Conservation (phyloP, 768 basidiomycete species). For the Pleurotus eryngii region DNA sequence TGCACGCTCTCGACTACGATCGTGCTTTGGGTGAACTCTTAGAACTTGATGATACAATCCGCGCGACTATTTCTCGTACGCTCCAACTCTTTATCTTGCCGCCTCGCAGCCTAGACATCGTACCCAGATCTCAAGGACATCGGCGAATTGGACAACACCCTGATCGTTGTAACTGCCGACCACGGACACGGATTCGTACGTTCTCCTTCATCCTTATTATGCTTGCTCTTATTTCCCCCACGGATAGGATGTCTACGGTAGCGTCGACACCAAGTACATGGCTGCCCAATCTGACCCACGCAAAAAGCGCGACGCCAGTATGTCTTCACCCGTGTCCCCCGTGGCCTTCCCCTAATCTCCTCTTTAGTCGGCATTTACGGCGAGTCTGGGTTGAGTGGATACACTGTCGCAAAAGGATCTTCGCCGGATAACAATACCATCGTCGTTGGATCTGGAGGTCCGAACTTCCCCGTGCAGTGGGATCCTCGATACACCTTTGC, state of each 20-base stretch:
- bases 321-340: background rate
- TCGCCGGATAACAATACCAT: constrained; percentile 38
- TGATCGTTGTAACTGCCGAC: constrained; percentile 44
- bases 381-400: constrained; percentile 37
- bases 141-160: constrained; percentile 38
- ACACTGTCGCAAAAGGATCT: constrained; percentile 32
- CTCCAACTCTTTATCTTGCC: background rate
- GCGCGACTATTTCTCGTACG: constrained; percentile 38
- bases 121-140: constrained; percentile 36
- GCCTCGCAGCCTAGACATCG: background rate
- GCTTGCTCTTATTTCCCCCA: background rate
- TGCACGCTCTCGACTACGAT: constrained; percentile 45
- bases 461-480: constrained; percentile 45
- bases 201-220: background rate
- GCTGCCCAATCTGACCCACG: constrained; percentile 17
- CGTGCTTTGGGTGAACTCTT: constrained; percentile 45
- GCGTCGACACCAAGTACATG: constrained; percentile 23
- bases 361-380: constrained; percentile 33
- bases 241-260: constrained; percentile 35
- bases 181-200: constrained; percentile 45
- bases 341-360: background rate
- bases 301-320: constrained; percentile 21
- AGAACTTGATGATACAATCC: constrained; percentile 42
- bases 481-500: constrained; percentile 41
- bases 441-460: constrained; percentile 34